phyloP scores from a whole-genome alignment of 2,329 filamentous ascomycete genomes.

The Pyrenochaeta sp. region DNA sequence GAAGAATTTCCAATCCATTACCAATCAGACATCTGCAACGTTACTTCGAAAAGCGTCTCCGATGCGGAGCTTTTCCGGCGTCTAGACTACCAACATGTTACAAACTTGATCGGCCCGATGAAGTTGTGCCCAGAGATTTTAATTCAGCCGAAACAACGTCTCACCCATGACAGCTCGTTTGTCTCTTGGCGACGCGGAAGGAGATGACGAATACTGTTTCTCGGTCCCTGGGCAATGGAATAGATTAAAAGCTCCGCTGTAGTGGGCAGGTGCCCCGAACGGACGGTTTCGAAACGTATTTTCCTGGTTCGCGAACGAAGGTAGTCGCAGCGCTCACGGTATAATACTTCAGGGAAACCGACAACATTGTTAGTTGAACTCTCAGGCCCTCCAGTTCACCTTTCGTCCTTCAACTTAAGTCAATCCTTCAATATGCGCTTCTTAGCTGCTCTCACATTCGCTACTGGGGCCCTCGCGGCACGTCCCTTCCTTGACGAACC shows the following conservation, averaged over 20 bases:
- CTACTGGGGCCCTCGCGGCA: slow-evolving; percentile 41
- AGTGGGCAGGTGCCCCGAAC: slow-evolving; percentile 3
- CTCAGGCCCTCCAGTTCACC: not conserved
- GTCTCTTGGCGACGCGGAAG: slow-evolving; percentile 14
- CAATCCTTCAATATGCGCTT: slow-evolving; percentile 30
- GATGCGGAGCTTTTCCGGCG: not conserved
- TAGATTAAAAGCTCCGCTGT: slow-evolving; percentile 7
- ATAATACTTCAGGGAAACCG: slow-evolving; percentile 1
- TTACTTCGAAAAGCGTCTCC: not conserved
- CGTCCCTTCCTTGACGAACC: slow-evolving; percentile 47
- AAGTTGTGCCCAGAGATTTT: slow-evolving; percentile 2
- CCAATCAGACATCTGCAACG: not conserved
- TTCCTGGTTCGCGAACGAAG: not conserved
- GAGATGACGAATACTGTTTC: slow-evolving; percentile 12
- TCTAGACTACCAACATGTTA: slow-evolving; percentile 6
- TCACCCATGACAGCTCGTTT: slow-evolving; percentile 5
- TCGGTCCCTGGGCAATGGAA: slow-evolving; percentile 3
- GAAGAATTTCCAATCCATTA: not conserved
- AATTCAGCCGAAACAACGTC: slow-evolving; percentile 16
- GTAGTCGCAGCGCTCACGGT: not conserved
- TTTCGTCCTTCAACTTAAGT: slow-evolving; percentile 1
- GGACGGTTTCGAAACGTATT: slow-evolving; percentile 1
- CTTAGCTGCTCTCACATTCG: slow-evolving; percentile 24
- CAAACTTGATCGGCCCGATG: slow-evolving; percentile 18
- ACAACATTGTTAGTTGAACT: not conserved